Evolutionary conservation across 2,329 filamentous ascomycete species (phyloP), one percentile per base, ranked within the genome.

Genomic region (Talaromyces sp.): DNA sequence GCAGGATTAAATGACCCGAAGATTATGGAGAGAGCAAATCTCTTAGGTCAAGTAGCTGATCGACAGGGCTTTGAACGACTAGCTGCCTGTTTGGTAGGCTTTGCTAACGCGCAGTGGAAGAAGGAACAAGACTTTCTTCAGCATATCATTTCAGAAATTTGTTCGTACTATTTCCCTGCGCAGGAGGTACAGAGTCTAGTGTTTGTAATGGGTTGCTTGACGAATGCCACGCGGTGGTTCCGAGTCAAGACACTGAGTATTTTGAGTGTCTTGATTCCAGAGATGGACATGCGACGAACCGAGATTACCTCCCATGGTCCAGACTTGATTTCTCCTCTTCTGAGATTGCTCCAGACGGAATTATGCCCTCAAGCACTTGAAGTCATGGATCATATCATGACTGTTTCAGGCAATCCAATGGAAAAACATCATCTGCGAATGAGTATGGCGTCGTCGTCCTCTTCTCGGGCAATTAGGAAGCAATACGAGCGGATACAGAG

Each of bases 401-500:
- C 91, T 33, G 94, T 98, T 82, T 93, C 93, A 0, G 91, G 92
- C 4, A 93, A 91, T 37, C 90, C 94, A 1, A 92, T 97, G 85
- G 95, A 98, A 76, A 92, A 91, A 71, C 92, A 97, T 71, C 93
- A 98, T 73, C 81, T 99, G 66, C 88, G 95, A 45, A 99, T 99
- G 96, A 98, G 94, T 77, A 97, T 99, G 92, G 93, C 93, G 5
- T 90, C 91, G 13, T 74, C 78, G 10, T 89, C 91, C 1, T 92
- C 93, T 2, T 95, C 93, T 0, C 90, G 91, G 70, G 88, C 90
- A 0, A 90, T 95, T 59, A 89, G 92, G 58, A 98, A 97, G 75
- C 93, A 98, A 78, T 98, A 97, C 71, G 94, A 97, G 74, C 89
- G 91, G 24, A 97, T 92, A 0, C 91, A 97, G 75, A 97, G 93